Base-by-base conservation (phyloP, 441 rosid species). In the Macaranga tanarius region DNA sequence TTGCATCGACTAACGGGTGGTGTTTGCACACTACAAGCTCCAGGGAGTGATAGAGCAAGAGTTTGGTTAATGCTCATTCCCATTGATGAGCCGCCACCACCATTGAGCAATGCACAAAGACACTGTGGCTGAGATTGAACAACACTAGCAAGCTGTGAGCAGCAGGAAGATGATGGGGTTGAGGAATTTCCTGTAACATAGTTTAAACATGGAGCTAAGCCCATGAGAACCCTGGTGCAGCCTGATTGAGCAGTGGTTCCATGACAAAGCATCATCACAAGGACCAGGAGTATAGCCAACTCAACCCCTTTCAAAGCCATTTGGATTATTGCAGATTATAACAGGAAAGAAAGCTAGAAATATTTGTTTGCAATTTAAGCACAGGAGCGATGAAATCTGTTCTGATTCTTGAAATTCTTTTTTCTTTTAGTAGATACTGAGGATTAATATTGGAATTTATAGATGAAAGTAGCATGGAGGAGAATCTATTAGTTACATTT, bases 111-210 rank as follows among this genome's bases (percentile, higher is more conserved):
- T 13, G 85, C 54, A 69, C 91, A 89, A 44, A 91, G 88, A 69
- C 91, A 91, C 71, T 60, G 83, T 19, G 92, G 94, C 19, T 83
- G 83, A 5, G 86, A 74, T 76, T 86, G 85, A 64, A 88, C 89
- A 11, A 86, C 83, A 67, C 40, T 67, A 69, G 84, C 79, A 2
- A 91, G 86, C 80, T 80, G 88, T 28, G 91, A 83, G 84, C 92
- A 89, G 82, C 92, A 91, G 20, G 84, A 67, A 60, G 87, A 80
- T 2, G 94, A 80, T 4, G 94, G 92, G 22, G 79, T 70, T 20
- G 97, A 83, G 51, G 92, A 81, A 68, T 89, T 91, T 63, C 91
- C 91, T 15, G 88, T 78, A 28, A 91, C 76, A 80, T 82, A 89
- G 80, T 75, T 77, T 7, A 89, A 80, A 80, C 97, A 91, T 4